A percentile compares a stretch with the other conserved stretches of the same genome.
Conservation (phyloP, 495 filamentous ascomycete species). For the Penicillium canescens region DNA sequence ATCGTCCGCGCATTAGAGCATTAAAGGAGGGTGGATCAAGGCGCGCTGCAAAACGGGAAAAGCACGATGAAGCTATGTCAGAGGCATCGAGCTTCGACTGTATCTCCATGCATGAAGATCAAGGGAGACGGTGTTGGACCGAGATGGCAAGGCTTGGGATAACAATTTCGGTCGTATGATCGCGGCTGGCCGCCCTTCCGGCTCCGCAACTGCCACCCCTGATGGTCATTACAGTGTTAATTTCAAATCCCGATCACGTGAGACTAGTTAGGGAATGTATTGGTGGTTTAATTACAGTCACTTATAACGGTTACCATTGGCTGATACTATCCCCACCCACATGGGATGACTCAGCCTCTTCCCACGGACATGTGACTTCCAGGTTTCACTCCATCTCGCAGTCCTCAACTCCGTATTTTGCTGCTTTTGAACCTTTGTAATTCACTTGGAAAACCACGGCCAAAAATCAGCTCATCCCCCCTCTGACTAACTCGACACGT, state of each 20-base stretch:
- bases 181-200: conserved; percentile 41
- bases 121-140: not conserved
- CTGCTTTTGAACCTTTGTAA: not conserved
- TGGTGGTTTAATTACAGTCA: not conserved
- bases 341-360: conserved; percentile 18
- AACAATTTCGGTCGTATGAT: conserved; percentile 39
- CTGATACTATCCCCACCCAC: not conserved
- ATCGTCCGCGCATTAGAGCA: conserved; percentile 11
- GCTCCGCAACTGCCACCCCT: conserved; percentile 20
- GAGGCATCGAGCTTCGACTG: not conserved
- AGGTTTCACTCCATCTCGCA: not conserved
- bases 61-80: not conserved
- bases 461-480: not conserved
- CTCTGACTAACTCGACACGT: conserved; percentile 5
- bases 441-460: not conserved
- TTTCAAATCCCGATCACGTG: not conserved
- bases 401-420: not conserved
- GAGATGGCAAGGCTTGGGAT: not conserved
- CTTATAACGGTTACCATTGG: conserved; percentile 11
- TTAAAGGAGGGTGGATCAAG: conserved; percentile 18
- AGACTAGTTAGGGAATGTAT: not conserved
- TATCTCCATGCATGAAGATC: conserved; percentile 10
- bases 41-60: conserved; percentile 3
- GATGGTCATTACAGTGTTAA: conserved; percentile 6
- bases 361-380: conserved; percentile 19